Base-by-base conservation (phyloP, 345 rosid genomes). In the Corchorus olitorius region DNA sequence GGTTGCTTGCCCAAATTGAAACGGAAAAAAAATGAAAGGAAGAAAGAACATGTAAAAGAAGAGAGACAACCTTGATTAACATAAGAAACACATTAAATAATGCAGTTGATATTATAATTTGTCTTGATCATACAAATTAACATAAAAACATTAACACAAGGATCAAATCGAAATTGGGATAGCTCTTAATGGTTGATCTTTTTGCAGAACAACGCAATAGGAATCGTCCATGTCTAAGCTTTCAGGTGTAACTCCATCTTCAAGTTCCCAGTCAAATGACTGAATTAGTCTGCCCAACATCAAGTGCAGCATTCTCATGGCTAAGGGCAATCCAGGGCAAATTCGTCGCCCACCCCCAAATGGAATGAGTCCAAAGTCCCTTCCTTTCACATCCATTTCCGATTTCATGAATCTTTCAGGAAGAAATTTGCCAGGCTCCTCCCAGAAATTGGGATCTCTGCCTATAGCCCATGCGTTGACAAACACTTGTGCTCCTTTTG, bases 381-480 rank as follows among this genome's bases (percentile, higher is more conserved):
- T 71, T 0, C 82, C 81, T 45, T 81, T 76, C 12, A 74, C 74
- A 16, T 76, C 82, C 1, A 67, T 58, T 5, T 66, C 60, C 16
- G 76, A 67, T 1, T 73, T 76, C 17, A 73, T 35, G 41, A 84
- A 84, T 67, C 84, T 56, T 59, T 81, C 87, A 6, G 82, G 84
- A 48, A 22, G 67, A 66, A 83, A 81, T 0, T 0, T 33, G 45
- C 72, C 69, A 8, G 82, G 76, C 3, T 81, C 81, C 50, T 48
- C 50, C 91, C 92, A 89, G 0, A 74, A 78, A 2, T 77, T 77
- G 1, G 88, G 84, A 79, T 89, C 92, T 64, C 90, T 74, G 7
- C 87, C 91, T 4, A 89, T 87, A 0, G 94, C 90, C 92, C 92
- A 90, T 2, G 74, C 81, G 27, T 91, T 88, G 5, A 87, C 83